Conservation (phyloP, 176 grass and related monocot genomes). For the Carex parvula region DNA sequence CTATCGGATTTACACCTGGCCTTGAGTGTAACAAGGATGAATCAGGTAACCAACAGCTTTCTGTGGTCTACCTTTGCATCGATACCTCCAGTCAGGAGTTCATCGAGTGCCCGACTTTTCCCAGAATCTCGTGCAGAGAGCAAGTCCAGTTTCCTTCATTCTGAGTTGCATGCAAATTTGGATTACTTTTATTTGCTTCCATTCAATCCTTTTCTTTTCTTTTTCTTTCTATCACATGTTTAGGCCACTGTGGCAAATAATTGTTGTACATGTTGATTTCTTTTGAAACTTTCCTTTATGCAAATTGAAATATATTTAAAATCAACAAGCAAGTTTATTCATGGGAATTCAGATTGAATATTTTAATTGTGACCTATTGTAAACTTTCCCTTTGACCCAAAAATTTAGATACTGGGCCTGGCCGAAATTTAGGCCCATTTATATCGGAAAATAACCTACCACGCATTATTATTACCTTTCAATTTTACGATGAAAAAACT, state of each 20-base stretch:
- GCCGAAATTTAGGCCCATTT: not conserved
- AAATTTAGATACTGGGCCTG: not conserved
- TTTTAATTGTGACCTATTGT: not conserved
- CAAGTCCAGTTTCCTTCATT: constrained; percentile 52
- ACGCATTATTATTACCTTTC: not conserved
- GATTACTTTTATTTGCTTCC: not conserved
- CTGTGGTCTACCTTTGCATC: constrained; percentile 73
- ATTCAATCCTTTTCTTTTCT: not conserved
- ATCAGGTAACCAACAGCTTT: constrained; percentile 49
- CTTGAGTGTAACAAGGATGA: constrained; percentile 56
- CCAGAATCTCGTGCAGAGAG: constrained; percentile 34
- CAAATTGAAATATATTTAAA: not conserved
- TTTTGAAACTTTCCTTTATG: not conserved
- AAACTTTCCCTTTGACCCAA: not conserved
- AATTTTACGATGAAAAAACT: no score
- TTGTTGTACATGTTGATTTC: not conserved
- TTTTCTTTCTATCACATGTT: not conserved
- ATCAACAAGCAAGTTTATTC: not conserved
- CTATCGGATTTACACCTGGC: constrained; percentile 36
- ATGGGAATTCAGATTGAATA: not conserved
- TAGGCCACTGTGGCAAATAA: not conserved
- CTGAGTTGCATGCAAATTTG: constrained; percentile 27
- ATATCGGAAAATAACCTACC: not conserved
- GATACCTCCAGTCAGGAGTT: constrained; percentile 29
- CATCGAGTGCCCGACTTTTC: constrained; percentile 52